Conservation (phyloP, 345 rosid species). For the Gynandropsis gynandra region DNA sequence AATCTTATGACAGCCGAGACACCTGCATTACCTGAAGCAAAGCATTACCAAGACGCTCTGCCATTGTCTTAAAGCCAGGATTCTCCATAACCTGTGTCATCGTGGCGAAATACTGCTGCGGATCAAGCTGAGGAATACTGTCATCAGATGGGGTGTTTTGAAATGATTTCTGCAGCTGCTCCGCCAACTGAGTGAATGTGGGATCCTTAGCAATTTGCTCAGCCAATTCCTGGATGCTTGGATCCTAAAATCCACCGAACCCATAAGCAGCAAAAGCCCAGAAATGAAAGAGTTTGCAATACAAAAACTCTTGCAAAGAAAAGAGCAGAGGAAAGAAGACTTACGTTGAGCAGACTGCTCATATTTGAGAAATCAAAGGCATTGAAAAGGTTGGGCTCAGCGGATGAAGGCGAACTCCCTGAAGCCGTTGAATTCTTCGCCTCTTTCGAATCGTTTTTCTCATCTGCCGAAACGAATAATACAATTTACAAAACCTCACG, state of each 20-base stretch:
- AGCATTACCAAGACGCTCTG: constrained; percentile 85
- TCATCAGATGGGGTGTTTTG: constrained; percentile 55
- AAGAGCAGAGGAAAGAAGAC: constrained; percentile 10
- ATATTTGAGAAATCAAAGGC: constrained; percentile 92
- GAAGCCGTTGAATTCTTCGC: constrained; percentile 43
- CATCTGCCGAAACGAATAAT: constrained; percentile 28
- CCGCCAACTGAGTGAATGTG: constrained; percentile 88
- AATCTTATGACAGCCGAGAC: background rate
- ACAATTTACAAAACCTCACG: background rate
- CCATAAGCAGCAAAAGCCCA: constrained; percentile 12
- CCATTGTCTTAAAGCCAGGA: constrained; percentile 93
- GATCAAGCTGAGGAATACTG: constrained; percentile 55
- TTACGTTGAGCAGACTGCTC: constrained; percentile 74
- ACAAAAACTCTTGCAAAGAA: background rate
- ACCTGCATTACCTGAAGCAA: constrained; percentile 59
- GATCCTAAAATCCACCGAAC: constrained; percentile 48
- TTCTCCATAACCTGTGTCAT: constrained; percentile 98
- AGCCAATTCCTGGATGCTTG: constrained; percentile 83
- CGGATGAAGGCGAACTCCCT: constrained; percentile 41
- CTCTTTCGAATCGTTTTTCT: constrained; percentile 39
- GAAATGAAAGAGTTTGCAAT: background rate
- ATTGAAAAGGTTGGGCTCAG: constrained; percentile 40
- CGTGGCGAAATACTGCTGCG: constrained; percentile 66
- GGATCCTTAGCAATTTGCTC: constrained; percentile 96
- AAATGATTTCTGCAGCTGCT: constrained; percentile 81